Evolutionary conservation across 2,329 filamentous ascomycete species (phyloP), one percentile per base, ranked within the genome.

Genomic region (Venturia oleaginea): DNA sequence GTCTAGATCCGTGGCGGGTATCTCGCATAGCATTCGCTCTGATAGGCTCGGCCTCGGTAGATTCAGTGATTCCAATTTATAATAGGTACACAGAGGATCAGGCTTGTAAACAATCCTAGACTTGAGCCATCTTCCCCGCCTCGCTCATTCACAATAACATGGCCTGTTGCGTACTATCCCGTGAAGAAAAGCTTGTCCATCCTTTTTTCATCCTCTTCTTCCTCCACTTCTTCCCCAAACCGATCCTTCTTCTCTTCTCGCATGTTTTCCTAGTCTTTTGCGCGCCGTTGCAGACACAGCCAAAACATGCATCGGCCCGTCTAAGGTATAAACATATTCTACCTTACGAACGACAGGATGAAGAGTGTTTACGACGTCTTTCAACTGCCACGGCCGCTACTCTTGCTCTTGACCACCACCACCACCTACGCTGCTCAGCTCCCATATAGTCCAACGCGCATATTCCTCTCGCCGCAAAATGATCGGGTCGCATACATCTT

Each of bases 371-470:
- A 42, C 40, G 37, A 17, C 42, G 17, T 62, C n/a, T 22, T 51
- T 30, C 30, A 51, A 27, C 55, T 64, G 32, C 55, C 55, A 15
- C 32, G 15, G 8, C 48, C 63, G 30, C 37, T 64, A 19, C 54
- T 64, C 19, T 37, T 61, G 43, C 43, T 63, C 24, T 22, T 62
- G 17, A 42, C 38, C 7, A 42, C 38, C 38, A 17, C 19, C 24
- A 13, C 22, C 10, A 30, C 59, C 27, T 40, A n/a, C 11, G 59
- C 59, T 19, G 37, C 32, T 15, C 74, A 78, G 60, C 81, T 91
- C 62, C 91, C 91, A 32, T 96, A 95, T 78, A 86, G 87, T 64
- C 89, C 91, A 2, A 91, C 91, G 0, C 85, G 84, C 37, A 82
- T 95, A 62, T 82, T 93, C 65, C 80, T 86, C 57, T 75, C 76